Evolutionary conservation across 345 rosid genomes (phyloP).

Genomic region (Turritis glabra): DNA sequence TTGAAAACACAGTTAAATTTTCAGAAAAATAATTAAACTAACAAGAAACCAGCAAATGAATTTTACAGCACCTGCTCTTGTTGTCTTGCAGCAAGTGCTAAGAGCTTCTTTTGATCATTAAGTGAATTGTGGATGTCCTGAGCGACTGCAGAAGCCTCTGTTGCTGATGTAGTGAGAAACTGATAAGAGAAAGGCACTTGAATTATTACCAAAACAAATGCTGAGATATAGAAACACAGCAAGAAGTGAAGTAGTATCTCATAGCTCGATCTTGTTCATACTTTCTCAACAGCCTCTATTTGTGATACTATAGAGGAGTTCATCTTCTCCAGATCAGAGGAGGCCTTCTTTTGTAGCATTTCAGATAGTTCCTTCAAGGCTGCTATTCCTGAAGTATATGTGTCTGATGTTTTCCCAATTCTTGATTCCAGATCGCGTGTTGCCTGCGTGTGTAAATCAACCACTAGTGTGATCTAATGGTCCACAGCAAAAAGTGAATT

Average conservation of each 20-base stretch:
- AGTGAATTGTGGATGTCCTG: conserved; percentile 58
- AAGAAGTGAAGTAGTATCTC: neutral
- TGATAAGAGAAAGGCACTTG: conserved; percentile 31
- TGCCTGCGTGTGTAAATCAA: conserved; percentile 52
- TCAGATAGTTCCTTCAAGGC: conserved; percentile 59
- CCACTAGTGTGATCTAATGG: conserved; percentile 17
- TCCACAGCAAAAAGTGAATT: neutral
- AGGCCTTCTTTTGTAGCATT: conserved; percentile 49
- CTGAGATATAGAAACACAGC: neutral
- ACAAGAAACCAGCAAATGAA: conserved; percentile 14
- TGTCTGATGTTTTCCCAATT: conserved; percentile 56
- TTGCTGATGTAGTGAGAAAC: conserved; percentile 55
- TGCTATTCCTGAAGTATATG: conserved; percentile 53
- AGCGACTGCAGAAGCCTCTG: conserved; percentile 59
- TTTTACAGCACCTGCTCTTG: conserved; percentile 59
- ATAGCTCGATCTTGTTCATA: conserved; percentile 36
- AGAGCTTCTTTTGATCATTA: conserved; percentile 58
- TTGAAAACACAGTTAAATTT: neutral
- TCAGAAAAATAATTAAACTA: neutral
- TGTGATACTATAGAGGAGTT: conserved; percentile 50
- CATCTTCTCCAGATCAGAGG: conserved; percentile 58
- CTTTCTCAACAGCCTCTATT: conserved; percentile 54
- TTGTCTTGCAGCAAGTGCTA: conserved; percentile 59
- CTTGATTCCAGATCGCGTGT: conserved; percentile 56
- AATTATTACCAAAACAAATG: neutral